Evolutionary conservation across 2,329 filamentous ascomycete genomes (phyloP), one percentile per base, ranked within the genome.

Genomic region (Colletotrichum sp.): DNA sequence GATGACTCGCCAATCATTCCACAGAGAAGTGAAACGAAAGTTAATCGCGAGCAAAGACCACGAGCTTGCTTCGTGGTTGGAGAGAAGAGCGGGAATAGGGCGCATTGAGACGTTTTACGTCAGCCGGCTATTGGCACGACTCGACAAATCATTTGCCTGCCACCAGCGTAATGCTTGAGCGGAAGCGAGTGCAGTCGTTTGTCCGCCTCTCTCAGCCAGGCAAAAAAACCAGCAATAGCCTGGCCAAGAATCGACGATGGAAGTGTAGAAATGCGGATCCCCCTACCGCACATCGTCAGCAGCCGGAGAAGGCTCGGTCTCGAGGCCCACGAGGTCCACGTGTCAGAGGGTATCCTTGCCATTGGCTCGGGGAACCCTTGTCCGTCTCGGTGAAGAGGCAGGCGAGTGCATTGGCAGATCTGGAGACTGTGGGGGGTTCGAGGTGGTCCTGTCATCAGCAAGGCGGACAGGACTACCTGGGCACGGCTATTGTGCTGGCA

Each of bases 311-410:
- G 59, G 63, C 30, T 68, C 63, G 64, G 64, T 39, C 7, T 75
- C 59, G 32, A 12, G 30, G 62, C 44, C 44, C 44, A 52, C 44
- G 44, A 52, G n/a, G 3, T 4, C 32, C 70, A 76, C 74, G 70
- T 76, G 74, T 36, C 7, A 30, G 18, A 36, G 70, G 34, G 21
- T 30, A 76, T 60, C 69, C 64, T 65, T 68, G 57, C 16, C 12
- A 72, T 68, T 73, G 73, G 73, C 32, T 55, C 44, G 32, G 64
- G 70, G 63, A 64, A 59, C 44, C 72, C 72, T 34, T 55, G 55
- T 36, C 24, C 16, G 24, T 16, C 24, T 68, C 49, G 59, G 71
- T 69, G 64, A 69, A 44, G 36, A 49, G 34, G 32, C 24, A 75
- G 24, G 44, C 69, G 52, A 74, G 36, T 30, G 69, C 62, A 59